Evolutionary conservation across 2,329 filamentous ascomycete species (phyloP).

Genomic region (Fusarium aywerte): DNA sequence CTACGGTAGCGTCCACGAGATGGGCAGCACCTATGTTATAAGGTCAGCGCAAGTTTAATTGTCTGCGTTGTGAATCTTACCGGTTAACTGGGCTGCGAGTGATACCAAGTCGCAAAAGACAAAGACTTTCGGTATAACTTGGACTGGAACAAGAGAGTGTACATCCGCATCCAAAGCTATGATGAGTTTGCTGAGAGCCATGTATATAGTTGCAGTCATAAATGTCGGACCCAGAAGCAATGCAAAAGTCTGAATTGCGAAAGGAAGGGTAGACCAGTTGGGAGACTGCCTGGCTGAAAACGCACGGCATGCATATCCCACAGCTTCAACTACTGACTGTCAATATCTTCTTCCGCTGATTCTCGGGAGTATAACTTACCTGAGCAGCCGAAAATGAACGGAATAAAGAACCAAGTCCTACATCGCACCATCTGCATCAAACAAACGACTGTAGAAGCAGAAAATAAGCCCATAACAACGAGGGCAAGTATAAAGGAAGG

Average conservation of each 20-base stretch:
- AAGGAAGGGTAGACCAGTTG: constrained; percentile 46
- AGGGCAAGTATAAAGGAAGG: constrained; percentile 56
- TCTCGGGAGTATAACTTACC: constrained; percentile 47
- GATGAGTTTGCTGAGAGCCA: constrained; percentile 57
- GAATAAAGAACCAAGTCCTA: constrained; percentile 62
- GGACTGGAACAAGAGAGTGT: constrained; percentile 55
- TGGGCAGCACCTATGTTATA: constrained; percentile 26
- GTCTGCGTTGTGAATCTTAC: background rate
- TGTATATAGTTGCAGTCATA: constrained; percentile 58
- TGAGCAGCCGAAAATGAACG: constrained; percentile 60
- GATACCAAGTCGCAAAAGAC: constrained; percentile 60
- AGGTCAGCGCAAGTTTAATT: background rate
- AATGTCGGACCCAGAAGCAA: constrained; percentile 52
- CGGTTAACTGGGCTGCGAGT: constrained; percentile 47
- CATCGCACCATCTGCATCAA: constrained; percentile 53
- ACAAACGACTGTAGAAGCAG: constrained; percentile 51
- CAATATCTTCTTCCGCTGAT: background rate
- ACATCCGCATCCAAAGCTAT: constrained; percentile 50
- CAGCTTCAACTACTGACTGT: constrained; percentile 32
- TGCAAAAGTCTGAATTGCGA: constrained; percentile 53
- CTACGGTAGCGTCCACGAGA: constrained; percentile 28
- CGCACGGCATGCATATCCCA: constrained; percentile 58
- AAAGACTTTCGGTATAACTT: constrained; percentile 60
- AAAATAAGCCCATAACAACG: constrained; percentile 54
- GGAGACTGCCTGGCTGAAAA: constrained; percentile 55